phyloP scores from a whole-genome alignment of 768 basidiomycete genomes.

The Tricholoma saponaceum region DNA sequence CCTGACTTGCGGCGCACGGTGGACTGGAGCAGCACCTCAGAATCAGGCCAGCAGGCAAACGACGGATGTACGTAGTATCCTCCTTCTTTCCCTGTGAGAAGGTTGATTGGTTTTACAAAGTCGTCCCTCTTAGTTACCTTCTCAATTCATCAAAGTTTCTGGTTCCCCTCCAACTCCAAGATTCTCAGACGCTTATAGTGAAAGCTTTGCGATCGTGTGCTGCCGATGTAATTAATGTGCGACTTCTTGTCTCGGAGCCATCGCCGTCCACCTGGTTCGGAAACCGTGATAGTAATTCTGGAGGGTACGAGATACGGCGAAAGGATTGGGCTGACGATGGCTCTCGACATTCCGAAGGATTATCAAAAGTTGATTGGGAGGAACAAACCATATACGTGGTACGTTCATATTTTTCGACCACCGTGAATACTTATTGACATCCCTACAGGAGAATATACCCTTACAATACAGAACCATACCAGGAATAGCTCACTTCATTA shows the following conservation, averaged over 20 bases:
- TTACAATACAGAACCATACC: constrained; percentile 44
- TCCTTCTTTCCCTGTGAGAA: not conserved
- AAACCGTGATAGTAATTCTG: constrained; percentile 21
- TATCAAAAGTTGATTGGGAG: constrained; percentile 53
- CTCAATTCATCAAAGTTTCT: constrained; percentile 35
- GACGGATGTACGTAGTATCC: constrained; percentile 40
- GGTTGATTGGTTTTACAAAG: constrained; percentile 31
- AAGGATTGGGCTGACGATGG: constrained; percentile 35
- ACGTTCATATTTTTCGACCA: constrained; percentile 16
- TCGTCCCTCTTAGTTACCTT: constrained; percentile 56
- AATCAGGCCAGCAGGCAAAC: constrained; percentile 6
- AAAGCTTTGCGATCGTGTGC: constrained; percentile 56
- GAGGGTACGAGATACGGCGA: constrained; percentile 65
- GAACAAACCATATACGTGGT: constrained; percentile 66
- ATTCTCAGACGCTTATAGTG: constrained; percentile 44
- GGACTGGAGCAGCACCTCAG: constrained; percentile 27
- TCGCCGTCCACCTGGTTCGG: constrained; percentile 33
- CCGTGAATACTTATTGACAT: not conserved
- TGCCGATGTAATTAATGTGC: constrained; percentile 47
- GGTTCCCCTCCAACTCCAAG: constrained; percentile 21
- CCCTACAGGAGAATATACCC: constrained; percentile 67
- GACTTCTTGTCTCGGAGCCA: constrained; percentile 50
- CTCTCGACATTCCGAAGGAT: constrained; percentile 16
- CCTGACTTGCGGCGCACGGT: constrained; percentile 48
- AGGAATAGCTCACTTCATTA: constrained; percentile 44